A percentile compares a stretch with the other conserved stretches of the same genome.
Conservation (phyloP, 768 basidiomycete species). For the Suillus discolor region DNA sequence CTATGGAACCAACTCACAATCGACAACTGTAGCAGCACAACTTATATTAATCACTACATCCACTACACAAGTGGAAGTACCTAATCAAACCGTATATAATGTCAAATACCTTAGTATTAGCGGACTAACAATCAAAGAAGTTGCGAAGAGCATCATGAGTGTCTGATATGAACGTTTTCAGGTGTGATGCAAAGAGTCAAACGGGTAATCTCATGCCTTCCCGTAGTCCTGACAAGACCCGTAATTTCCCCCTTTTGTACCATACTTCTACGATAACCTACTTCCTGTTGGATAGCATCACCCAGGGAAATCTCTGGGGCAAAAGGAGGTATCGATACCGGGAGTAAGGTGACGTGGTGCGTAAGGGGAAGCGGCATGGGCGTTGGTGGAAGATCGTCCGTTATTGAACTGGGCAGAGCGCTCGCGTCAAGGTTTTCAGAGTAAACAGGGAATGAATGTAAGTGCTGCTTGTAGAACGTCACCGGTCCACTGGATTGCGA, state of each 20-base stretch:
- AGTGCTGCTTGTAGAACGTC: constrained; percentile 53
- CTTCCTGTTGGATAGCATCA: constrained; percentile 19
- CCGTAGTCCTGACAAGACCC: constrained; percentile 33
- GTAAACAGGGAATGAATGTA: constrained; percentile 46
- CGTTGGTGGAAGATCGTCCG: neutral
- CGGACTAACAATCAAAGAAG: neutral
- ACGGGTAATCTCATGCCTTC: constrained; percentile 16
- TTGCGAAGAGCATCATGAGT: neutral
- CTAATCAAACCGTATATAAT: neutral
- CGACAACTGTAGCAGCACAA: constrained; percentile 6
- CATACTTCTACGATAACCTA: constrained; percentile 22
- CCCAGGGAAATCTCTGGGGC: constrained; percentile 16
- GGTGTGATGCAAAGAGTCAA: constrained; percentile 30
- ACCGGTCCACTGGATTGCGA: constrained; percentile 16
- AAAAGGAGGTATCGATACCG: constrained; percentile 19
- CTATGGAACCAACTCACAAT: neutral
- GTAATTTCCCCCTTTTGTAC: constrained; percentile 21
- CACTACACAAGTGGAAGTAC: constrained; percentile 3
- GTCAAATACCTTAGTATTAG: constrained; percentile 2
- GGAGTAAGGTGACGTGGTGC: constrained; percentile 43
- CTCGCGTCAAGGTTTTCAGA: constrained; percentile 6
- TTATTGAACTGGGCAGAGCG: constrained; percentile 7
- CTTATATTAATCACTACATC: neutral
- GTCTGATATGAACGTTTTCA: constrained; percentile 18
- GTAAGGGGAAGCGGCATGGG: constrained; percentile 32